These are phyloP conservation scores for Tolypocladium nubicola DNA, from an alignment of 2,329 filamentous ascomycete genomes.

Conservation along the genomic window DNA sequence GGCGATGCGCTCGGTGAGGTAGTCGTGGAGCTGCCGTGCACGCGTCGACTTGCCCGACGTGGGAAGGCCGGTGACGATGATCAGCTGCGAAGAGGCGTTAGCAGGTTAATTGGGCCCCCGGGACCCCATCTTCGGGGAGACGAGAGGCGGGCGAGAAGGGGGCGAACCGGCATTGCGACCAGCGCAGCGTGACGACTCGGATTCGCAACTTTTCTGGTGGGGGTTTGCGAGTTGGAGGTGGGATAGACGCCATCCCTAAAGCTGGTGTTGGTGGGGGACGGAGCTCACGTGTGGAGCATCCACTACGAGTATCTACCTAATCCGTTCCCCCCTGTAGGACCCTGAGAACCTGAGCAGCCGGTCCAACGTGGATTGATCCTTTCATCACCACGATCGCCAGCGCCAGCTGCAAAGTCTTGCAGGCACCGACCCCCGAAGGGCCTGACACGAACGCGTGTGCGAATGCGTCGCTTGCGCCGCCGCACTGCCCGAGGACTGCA, in stretches of 20 bases:
- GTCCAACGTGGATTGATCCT: not conserved
- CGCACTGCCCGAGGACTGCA: not conserved
- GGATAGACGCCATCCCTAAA: not conserved
- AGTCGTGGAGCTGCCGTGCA: conserved; percentile 53
- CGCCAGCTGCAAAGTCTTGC: not conserved
- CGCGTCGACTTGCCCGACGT: conserved; percentile 60
- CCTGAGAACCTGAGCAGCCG: too few species aligned
- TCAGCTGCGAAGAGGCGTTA: conserved; percentile 36
- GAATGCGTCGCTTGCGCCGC: not conserved
- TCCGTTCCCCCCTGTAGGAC: not conserved
- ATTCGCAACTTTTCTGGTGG: not conserved
- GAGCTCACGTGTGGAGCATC: not conserved
- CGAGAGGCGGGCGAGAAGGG: not conserved
- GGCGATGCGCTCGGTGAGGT: conserved; percentile 48
- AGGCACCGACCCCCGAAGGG: too few species aligned
- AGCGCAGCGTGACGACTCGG: not conserved
- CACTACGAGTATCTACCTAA: too few species aligned
- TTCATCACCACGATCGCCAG: not conserved
- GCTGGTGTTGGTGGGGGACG: not conserved
- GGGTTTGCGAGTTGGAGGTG: not conserved
- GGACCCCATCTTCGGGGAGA: not conserved
- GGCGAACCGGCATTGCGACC: conserved; percentile 4
- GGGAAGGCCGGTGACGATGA: conserved; percentile 56
- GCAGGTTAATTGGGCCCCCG: not conserved
- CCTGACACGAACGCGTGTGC: too few species aligned